phyloP scores from a whole-genome alignment of 768 basidiomycete genomes.

The Pleurotus cornucopiae region DNA sequence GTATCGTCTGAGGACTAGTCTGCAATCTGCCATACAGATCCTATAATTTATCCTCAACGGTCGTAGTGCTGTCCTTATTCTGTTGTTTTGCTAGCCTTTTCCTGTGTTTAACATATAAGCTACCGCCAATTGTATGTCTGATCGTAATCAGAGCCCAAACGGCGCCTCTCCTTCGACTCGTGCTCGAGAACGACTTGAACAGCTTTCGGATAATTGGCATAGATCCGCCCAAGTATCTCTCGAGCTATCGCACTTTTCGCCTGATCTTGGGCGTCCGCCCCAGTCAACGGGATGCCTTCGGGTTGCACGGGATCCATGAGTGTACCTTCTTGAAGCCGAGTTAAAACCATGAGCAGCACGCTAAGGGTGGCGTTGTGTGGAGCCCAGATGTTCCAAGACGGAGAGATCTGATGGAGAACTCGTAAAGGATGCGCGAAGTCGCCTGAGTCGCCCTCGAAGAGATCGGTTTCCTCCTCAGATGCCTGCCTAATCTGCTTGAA shows the following conservation, averaged over 20 bases:
- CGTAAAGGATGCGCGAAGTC: conserved; percentile 60
- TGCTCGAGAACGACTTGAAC: conserved; percentile 27
- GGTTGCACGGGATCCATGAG: conserved; percentile 37
- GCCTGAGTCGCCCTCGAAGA: conserved; percentile 16
- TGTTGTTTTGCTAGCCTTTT: conserved; percentile 6
- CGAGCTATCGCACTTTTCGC: conserved; percentile 26
- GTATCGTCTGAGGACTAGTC: neutral
- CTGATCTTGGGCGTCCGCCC: conserved; percentile 16
- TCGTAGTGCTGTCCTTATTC: conserved; percentile 1
- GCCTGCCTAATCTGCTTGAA: conserved; percentile 10
- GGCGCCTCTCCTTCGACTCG: conserved; percentile 24
- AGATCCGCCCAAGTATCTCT: conserved; percentile 40
- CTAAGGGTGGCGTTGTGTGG: conserved; percentile 51
- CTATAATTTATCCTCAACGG: conserved; percentile 9
- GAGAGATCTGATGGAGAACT: conserved; percentile 58
- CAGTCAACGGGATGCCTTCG: conserved; percentile 20
- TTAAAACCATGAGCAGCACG: conserved; percentile 41
- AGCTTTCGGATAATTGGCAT: conserved; percentile 47
- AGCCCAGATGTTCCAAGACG: conserved; percentile 62
- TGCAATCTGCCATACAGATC: conserved; percentile 3
- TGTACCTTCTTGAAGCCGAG: conserved; percentile 46
- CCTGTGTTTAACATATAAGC: conserved; percentile 8
- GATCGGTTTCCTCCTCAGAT: conserved; percentile 14
- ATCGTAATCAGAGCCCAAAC: conserved; percentile 24
- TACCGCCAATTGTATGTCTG: conserved; percentile 23